phyloP scores from a whole-genome alignment of 352 stramenopile genomes.

The Thalassiosira hispida region DNA sequence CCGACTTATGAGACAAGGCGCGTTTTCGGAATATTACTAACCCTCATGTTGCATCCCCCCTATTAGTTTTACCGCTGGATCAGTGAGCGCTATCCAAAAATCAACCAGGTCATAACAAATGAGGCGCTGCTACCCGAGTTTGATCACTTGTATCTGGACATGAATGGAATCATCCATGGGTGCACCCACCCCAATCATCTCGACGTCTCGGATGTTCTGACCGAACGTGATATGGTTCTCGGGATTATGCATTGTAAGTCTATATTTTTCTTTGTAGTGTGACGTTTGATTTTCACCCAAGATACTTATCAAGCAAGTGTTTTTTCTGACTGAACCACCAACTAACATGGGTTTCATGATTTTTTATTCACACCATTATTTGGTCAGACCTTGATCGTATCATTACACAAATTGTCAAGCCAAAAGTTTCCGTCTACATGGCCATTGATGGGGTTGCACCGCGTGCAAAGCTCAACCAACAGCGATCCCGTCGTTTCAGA shows the following conservation, averaged over 20 bases:
- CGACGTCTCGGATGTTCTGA: slow-evolving; percentile 81
- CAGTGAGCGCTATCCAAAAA: slow-evolving; percentile 94
- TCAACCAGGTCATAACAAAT: slow-evolving; percentile 98
- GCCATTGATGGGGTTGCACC: slow-evolving; percentile 97
- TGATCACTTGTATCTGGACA: slow-evolving; percentile 99
- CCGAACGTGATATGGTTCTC: slow-evolving; percentile 85
- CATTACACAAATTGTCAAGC: slow-evolving; percentile 97
- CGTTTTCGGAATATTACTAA: no score
- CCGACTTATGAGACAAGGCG: not conserved
- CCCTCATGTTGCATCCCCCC: not conserved
- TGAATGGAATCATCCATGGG: slow-evolving; percentile 99
- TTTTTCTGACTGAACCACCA: slow-evolving; percentile 1
- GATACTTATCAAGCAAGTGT: no score
- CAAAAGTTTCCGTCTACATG: slow-evolving; percentile 97
- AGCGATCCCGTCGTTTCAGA: slow-evolving; percentile 95
- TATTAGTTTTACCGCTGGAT: slow-evolving; percentile 86
- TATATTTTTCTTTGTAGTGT: not conserved
- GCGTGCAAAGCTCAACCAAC: slow-evolving; percentile 99
- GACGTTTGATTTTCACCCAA: not conserved
- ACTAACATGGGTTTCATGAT: slow-evolving; percentile 6
- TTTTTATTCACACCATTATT: slow-evolving; percentile 6
- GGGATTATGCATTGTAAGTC: slow-evolving; percentile 86
- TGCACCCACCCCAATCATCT: slow-evolving; percentile 88
- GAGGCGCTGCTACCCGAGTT: slow-evolving; percentile 97
- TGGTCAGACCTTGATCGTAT: slow-evolving; percentile 90